These are phyloP conservation scores for Amphicarpaea edgeworthii DNA, from an alignment of 306 rosid species.

Conservation along the genomic window DNA sequence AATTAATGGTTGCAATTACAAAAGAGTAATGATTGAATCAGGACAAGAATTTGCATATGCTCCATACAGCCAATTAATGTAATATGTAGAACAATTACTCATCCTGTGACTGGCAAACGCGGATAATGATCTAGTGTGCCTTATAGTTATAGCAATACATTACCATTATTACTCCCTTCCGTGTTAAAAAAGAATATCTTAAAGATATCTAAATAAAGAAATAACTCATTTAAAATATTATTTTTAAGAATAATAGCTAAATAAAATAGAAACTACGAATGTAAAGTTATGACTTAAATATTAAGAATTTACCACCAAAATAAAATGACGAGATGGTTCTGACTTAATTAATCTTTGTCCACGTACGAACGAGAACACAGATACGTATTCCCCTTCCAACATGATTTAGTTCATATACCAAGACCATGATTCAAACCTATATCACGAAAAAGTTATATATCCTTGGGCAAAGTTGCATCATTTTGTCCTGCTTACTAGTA, in stretches of 20 bases:
- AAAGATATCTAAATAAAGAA: neutral
- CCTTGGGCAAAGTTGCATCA: too few relatives aligned
- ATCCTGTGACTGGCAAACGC: neutral
- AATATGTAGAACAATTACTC: constrained; percentile 22
- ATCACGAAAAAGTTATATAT: too few relatives aligned
- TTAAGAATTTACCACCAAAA: too few relatives aligned
- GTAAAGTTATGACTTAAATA: neutral
- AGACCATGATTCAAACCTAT: too few relatives aligned
- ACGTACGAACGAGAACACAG: too few relatives aligned
- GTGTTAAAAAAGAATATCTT: neutral
- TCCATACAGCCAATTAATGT: constrained; percentile 17
- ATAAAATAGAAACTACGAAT: neutral
- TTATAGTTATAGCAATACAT: neutral
- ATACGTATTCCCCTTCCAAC: too few relatives aligned
- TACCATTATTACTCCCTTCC: neutral
- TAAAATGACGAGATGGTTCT: too few relatives aligned
- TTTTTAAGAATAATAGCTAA: neutral
- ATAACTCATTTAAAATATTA: neutral
- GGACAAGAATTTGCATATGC: constrained; percentile 13
- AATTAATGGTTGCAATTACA: neutral
- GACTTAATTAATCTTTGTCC: too few relatives aligned
- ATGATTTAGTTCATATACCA: too few relatives aligned
- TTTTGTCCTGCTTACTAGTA: too few relatives aligned
- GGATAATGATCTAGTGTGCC: constrained; percentile 12
- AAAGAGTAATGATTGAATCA: constrained; percentile 32